Base-by-base conservation (phyloP, 139 green algal species). In the Pedinophyceae sp. region DNA sequence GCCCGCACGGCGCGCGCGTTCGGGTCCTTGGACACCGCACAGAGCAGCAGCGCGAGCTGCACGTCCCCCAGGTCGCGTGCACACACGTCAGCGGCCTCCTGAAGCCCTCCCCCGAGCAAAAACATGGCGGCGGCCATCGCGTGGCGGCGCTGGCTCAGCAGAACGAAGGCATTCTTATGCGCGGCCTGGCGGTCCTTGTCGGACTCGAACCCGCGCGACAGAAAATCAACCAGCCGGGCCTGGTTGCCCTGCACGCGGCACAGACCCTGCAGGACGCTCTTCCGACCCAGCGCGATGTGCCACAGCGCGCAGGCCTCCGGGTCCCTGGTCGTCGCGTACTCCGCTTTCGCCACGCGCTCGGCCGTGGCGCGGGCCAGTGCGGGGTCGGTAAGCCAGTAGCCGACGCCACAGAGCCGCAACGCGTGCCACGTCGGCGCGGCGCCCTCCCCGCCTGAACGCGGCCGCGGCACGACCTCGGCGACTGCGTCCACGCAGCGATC, bases 101-200 rank as follows among this genome's bases (percentile, higher is more conserved):
- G 54, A 6, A 56, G 27, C 29, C 50, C 60, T 5, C 59, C 62
- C 16, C 52, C 77, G 2, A 95, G 70, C 13, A 95, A 47, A 61
- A 95, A 95, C 68, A 95, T 93, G 6, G 73, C 71, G 1, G 84
- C 80, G 4, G 83, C 86, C 40, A 93, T 65, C 54, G 81, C 58
- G 39, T 77, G 73, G 30, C 81, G 65, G 75, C 94, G 86, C 66
- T 94, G 75, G 0, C 76, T 77, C 50, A 94, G 65, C 49, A 95
- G 70, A 30, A 84, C 76, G 61, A 82, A 95, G 0, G 86, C 86
- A 57, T 95, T 95, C 74, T 94, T 94, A 43, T 62, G 64, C 2
- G 87, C 87, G 4, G 84, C 82, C 24, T 65, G 59, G 1, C 61
- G 54, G 57, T 81, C 27, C 48, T 59, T 60, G 16, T 60, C 46